Percentiles rank a stretch among this genome's conserved stretches.
Conservation (phyloP, 306 rosid genomes). For the Vigna trinervia region DNA sequence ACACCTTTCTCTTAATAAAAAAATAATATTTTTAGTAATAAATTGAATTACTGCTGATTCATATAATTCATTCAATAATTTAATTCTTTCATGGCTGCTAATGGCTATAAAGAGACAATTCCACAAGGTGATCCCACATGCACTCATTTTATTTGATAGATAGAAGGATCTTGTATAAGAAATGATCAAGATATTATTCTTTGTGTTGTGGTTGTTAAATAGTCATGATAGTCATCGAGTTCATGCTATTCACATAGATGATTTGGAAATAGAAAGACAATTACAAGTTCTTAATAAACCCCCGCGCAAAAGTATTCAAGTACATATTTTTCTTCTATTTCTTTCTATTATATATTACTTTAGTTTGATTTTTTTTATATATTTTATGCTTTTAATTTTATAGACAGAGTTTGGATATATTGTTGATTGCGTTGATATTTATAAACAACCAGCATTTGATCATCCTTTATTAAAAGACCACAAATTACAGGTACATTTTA, state of each 20-base stretch:
- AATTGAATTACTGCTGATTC: too few relatives aligned
- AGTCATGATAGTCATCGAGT: not conserved
- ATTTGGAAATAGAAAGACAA: conserved; percentile 33
- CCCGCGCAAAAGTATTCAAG: conserved; percentile 28
- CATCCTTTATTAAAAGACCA: conserved; percentile 18
- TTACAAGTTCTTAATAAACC: conserved; percentile 25
- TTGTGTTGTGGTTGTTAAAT: not conserved
- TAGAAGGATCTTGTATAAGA: not conserved
- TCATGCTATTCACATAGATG: conserved; percentile 9
- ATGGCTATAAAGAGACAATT: too few relatives aligned
- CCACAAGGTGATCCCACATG: not conserved
- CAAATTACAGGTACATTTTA: not conserved
- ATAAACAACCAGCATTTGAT: conserved; percentile 27
- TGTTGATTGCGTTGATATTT: conserved; percentile 40
- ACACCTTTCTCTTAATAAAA: too few relatives aligned
- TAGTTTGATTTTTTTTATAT: not conserved
- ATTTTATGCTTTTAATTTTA: not conserved
- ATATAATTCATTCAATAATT: too few relatives aligned
- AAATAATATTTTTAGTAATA: too few relatives aligned
- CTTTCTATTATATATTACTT: not conserved
- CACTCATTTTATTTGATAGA: not conserved
- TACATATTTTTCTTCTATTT: not conserved
- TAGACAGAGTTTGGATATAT: conserved; percentile 16
- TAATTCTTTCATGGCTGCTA: too few relatives aligned
- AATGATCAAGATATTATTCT: not conserved